phyloP scores from a whole-genome alignment of 257 asterid genomes.

The Thymus mandschuricus region DNA sequence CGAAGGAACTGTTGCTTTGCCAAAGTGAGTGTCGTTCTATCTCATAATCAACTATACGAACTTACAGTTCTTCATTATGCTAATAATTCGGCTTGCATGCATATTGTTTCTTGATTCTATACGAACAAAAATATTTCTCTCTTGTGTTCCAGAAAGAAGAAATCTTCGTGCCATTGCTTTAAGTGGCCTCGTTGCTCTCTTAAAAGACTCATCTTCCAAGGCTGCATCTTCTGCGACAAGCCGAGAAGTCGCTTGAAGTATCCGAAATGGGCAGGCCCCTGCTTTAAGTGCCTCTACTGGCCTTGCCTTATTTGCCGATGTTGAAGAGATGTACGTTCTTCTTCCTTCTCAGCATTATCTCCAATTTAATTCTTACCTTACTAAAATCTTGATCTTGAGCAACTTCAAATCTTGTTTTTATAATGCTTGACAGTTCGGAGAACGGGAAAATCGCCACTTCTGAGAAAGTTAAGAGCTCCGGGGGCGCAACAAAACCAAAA shows the following conservation, averaged over 20 bases:
- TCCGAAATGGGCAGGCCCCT: slow-evolving; percentile 34
- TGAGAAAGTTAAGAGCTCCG: slow-evolving; percentile 12
- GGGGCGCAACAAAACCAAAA: slow-evolving; percentile 25
- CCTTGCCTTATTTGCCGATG: slow-evolving; percentile 25
- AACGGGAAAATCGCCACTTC: slow-evolving; percentile 25
- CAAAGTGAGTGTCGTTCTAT: slow-evolving; percentile 45
- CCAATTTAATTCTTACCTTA: neutral
- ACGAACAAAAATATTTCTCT: neutral
- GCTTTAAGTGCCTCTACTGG: slow-evolving; percentile 34
- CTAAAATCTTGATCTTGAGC: slow-evolving; percentile 15
- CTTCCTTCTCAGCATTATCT: slow-evolving; percentile 2
- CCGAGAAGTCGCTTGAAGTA: slow-evolving; percentile 38
- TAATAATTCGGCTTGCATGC: slow-evolving; percentile 22
- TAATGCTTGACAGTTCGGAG: slow-evolving; percentile 31
- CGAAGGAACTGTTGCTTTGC: slow-evolving; percentile 34
- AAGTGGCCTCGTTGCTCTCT: slow-evolving; percentile 35
- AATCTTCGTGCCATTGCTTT: slow-evolving; percentile 44
- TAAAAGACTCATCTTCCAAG: slow-evolving; percentile 28
- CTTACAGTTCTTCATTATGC: neutral
- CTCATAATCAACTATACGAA: slow-evolving; percentile 15
- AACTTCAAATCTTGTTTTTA: slow-evolving; percentile 15
- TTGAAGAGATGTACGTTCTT: slow-evolving; percentile 39
- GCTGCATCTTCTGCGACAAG: slow-evolving; percentile 44
- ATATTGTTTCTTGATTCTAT: slow-evolving; percentile 13
- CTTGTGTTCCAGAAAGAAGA: slow-evolving; percentile 52